Evolutionary conservation across 257 asterid genomes (phyloP), one percentile per base, ranked within the genome.

Genomic region (Nicotiana obtusifolia): DNA sequence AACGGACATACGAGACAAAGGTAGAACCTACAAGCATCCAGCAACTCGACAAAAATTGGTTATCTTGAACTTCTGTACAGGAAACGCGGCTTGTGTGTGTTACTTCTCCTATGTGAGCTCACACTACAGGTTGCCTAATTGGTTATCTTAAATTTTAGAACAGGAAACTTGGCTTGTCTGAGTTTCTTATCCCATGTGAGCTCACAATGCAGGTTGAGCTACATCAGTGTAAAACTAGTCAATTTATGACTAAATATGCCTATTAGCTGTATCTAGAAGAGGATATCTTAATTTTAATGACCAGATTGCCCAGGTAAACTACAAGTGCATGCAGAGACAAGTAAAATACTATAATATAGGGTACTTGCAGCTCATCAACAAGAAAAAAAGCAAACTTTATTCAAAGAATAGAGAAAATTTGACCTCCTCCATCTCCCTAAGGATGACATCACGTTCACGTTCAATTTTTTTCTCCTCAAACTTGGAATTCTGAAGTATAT

Each of bases 381-480:
- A 15, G 13, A 33, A 37, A 22, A 80, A 19, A 75, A n/a, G 78
- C 20, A 60, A 57, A 15, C 54, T 81, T 54, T 56, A 30, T 54
- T 53, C 69, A 66, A 77, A 81, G 59, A 67, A 76, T 41, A 67
- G 84, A 52, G 22, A 60, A 81, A 67, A 64, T n/a, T n/a, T 52
- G 64, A 80, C 82, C 82, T 76, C 60, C 62, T 47, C 67, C 83
- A 93, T 93, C 91, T 94, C 98, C 67, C 97, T 90, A 68, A 96
- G 97, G 83, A 93, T 94, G 33, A 93, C 97, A 86, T 91, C 97
- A 61, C 99, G 90, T 92, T 94, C 99, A 84, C 98, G 87, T 3
- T 31, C 84, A 47, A 96, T 94, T 79, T 91, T 90, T 5, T 10
- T 78, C 86, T 92, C 91, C 2, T 92, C 93, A 64, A 96, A 93